Base-by-base conservation (phyloP, 371 early-diverging fungal genomes). In the Saksenaea vasiformis region DNA sequence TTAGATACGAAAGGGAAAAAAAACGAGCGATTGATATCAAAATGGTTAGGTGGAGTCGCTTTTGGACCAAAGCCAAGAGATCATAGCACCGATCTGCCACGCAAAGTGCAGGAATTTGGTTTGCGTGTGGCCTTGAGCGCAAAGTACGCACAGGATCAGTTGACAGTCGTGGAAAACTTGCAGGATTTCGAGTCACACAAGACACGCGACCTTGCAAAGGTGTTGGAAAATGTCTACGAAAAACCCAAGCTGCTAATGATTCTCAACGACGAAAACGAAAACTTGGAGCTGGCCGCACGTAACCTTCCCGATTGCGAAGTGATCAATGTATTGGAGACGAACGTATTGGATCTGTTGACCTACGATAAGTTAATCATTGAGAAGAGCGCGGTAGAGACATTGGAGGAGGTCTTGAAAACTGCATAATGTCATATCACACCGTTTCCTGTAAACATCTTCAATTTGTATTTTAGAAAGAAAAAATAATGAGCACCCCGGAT, bases 41-140 rank as follows among this genome's bases (percentile, higher is more conserved):
- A 26, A 27, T 39, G 26, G 71, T 65, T 54, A 83, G 87, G 98
- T 80, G 96, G 93, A 65, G 80, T 86, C 65, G 94, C 88, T 0
- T 95, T 94, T 71, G 97, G 95, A 7, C 97, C 96, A 19, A 86
- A 89, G 54, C 95, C 97, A 0, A 86, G 94, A 57, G 87, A 89
- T 71, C 92, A 91, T 62, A 85, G 87, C 17, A 93, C 89, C 19
- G 89, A 93, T 58, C 79, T 98, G 44, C 96, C 88, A 47, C 76
- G 85, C 58, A 94, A 96, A 73, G 93, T 96, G 3, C 94, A 93
- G 79, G 83, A 88, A 47, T 71, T 87, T 60, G 97, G 91, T 59
- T 78, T 97, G 59, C 87, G 95, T 36, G 81, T 90, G 19, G 95
- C 94, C 1, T 78, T 98, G 14, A 91, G 95, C 27, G 85, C 93